Evolutionary conservation across 495 filamentous ascomycete genomes (phyloP), one percentile per base, ranked within the genome.

Genomic region (Venustampulla echinocandica): DNA sequence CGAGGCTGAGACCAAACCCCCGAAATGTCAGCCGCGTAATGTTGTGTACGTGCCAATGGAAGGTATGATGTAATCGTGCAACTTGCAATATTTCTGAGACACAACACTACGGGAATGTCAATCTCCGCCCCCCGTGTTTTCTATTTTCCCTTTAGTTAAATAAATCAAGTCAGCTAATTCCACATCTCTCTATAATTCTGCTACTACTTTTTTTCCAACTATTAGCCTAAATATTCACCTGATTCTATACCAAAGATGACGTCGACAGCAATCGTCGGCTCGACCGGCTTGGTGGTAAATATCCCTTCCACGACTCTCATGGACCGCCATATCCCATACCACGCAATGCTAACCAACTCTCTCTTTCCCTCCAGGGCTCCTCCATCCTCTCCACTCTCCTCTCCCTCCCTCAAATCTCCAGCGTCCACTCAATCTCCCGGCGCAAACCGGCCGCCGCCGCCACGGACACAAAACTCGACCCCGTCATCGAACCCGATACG

Each of bases 311-410:
- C n/a, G n/a, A n/a, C n/a, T n/a, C n/a, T n/a, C n/a, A n/a, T n/a
- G n/a, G 4, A 42, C 38, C 9, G 22, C n/a, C 34, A 7, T 9
- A 20, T 21, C 11, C 18, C 37, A 22, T 10, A 40, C 4, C 37
- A 21, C n/a, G 11, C 37, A n/a, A 22, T 5, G 17, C 37, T 40
- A 40, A 40, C 41, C 24, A 7, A 11, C 1, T 34, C n/a, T n/a
- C n/a, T n/a, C n/a, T n/a, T n/a, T n/a, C n/a, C n/a, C n/a, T n/a
- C n/a, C 42, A 59, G 56, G 74, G 73, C 44, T 66, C 65, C 18
- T 63, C 73, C 32, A 75, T 76, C 46, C 67, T 76, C 38, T 61
- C 61, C 14, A 64, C 71, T 10, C 69, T 77, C 43, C 62, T 77
- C 43, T 42, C 62, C 14, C 59, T 54, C 39, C 61, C 46, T 22